Percentiles rank a stretch among this genome's conserved stretches.
These are phyloP conservation scores for Sporisorium exsertum DNA, from an alignment of 1,284 basidiomycete species.

Conservation along the genomic window DNA sequence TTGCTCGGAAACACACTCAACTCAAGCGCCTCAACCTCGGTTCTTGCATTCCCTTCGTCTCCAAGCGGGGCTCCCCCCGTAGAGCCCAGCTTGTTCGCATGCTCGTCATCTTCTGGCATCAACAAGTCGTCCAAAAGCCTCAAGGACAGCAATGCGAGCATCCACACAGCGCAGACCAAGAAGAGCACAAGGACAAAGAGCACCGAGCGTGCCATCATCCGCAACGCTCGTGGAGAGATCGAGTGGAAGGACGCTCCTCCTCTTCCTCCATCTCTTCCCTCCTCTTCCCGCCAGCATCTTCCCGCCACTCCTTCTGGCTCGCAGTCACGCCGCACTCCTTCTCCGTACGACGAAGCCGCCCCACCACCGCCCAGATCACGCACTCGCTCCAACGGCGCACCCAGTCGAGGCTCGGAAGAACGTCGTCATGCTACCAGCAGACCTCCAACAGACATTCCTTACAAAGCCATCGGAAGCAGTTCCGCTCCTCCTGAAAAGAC, in stretches of 20 bases:
- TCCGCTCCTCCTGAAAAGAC: background rate
- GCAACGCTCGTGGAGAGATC: constrained; percentile 52
- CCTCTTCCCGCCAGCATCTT: constrained; percentile 7
- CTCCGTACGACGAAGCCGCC: constrained; percentile 16
- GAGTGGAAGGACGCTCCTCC: constrained; percentile 49
- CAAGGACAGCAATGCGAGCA: constrained; percentile 36
- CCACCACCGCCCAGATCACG: constrained; percentile 16
- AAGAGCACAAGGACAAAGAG: constrained; percentile 26
- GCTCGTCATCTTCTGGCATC: constrained; percentile 9
- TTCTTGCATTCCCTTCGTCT: constrained; percentile 13
- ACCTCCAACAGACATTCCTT: constrained; percentile 11
- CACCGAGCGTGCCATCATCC: constrained; percentile 30
- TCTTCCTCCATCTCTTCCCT: constrained; percentile 3
- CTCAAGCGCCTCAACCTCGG: constrained; percentile 9
- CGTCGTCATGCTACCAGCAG: constrained; percentile 2
- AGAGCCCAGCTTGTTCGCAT: constrained; percentile 47
- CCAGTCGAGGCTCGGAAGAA: constrained; percentile 17
- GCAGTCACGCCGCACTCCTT: constrained; percentile 17
- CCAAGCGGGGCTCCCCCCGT: constrained; percentile 33
- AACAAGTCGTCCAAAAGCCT: constrained; percentile 20
- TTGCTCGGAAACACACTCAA: constrained; percentile 32
- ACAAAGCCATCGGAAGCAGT: constrained; percentile 19
- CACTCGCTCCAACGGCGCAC: constrained; percentile 16
- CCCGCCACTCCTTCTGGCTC: background rate
- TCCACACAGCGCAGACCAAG: constrained; percentile 28